Conservation (phyloP, 208 protist genomes). For the Leishmania turanica region DNA sequence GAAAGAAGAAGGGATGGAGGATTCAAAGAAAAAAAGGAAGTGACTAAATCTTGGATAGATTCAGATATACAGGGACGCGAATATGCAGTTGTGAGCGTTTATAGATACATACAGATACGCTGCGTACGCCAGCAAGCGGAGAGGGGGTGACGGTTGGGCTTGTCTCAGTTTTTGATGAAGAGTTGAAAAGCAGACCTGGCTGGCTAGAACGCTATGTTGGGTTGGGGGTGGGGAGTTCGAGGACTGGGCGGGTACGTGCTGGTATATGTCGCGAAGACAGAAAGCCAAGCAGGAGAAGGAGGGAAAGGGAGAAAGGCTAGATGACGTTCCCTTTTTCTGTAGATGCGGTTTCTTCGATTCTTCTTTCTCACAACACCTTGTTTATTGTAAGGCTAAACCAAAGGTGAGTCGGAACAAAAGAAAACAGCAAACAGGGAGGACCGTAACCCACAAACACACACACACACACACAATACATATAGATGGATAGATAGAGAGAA, state of each 20-base stretch:
- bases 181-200: background rate
- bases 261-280: no score
- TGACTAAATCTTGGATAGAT: background rate
- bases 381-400: background rate
- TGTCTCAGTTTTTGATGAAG: background rate
- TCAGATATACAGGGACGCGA: background rate
- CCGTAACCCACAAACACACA: background rate
- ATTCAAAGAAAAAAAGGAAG: background rate
- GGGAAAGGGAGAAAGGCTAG: background rate
- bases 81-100: background rate
- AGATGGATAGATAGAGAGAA: background rate
- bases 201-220: background rate
- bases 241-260: background rate
- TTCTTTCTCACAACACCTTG: background rate
- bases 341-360: background rate
- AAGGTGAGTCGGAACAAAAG: background rate
- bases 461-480: no score
- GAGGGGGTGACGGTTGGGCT: background rate
- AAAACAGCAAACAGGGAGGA: background rate
- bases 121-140: background rate
- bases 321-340: background rate
- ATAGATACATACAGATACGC: background rate
- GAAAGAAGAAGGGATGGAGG: background rate
- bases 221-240: background rate
- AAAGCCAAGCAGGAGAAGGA: background rate